Conservation (phyloP, 2,329 filamentous ascomycete genomes). For the Aspergillus ustus region DNA sequence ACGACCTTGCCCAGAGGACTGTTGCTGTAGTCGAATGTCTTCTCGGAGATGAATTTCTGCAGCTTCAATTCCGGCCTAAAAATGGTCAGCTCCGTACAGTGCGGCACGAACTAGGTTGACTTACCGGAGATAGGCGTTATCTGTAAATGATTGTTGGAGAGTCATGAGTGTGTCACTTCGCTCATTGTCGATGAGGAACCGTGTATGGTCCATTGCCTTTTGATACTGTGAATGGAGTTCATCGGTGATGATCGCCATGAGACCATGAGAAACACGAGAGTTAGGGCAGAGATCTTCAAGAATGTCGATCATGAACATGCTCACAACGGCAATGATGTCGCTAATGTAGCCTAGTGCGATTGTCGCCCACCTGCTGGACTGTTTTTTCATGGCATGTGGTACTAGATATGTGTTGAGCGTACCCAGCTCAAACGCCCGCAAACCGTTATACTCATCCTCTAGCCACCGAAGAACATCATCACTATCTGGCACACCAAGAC, state of each 20-base stretch:
- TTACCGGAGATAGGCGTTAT: constrained; percentile 41
- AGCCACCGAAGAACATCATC: constrained; percentile 53
- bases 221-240: background rate
- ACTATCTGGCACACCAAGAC: background rate
- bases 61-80: background rate
- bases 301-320: constrained; percentile 55
- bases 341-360: constrained; percentile 57
- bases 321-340: constrained; percentile 56
- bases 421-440: constrained; percentile 60
- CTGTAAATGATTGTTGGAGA: constrained; percentile 57
- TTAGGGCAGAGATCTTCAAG: constrained; percentile 35
- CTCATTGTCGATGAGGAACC: constrained; percentile 60
- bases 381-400: constrained; percentile 53
- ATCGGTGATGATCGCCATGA: background rate
- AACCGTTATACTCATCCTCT: constrained; percentile 46
- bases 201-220: constrained; percentile 25
- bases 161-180: constrained; percentile 53
- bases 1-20: constrained; percentile 1
- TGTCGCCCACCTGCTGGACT: constrained; percentile 58
- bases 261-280: background rate
- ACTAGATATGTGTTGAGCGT: constrained; percentile 46
- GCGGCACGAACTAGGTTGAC: background rate
- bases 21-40: background rate
- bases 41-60: constrained; percentile 3
- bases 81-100: background rate